Base-by-base conservation (phyloP, 2,329 filamentous ascomycete genomes). In the Lachnellula cervina region DNA sequence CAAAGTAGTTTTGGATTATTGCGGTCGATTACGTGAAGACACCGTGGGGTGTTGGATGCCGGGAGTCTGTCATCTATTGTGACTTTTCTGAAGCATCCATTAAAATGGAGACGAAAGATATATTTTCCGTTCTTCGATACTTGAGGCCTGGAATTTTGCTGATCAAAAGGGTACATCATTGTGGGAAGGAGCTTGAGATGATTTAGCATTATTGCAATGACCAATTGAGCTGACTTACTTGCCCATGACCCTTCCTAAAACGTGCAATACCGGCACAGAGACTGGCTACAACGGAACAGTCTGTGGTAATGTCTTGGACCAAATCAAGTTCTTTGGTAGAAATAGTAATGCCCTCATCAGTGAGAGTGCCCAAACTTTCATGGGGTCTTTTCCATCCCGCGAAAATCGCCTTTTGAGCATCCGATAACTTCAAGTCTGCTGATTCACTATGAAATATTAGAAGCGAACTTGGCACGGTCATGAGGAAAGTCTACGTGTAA, bases 241-340 rank as follows among this genome's bases (percentile, higher is more conserved):
- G 84, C 38, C 80, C 78, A 70, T 87, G 80, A 2, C 87, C 87
- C 17, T 84, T 84, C 59, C 86, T 80, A 8, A 86, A 79, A 60
- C 89, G 81, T 42, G 86, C 85, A 58, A 87, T 85, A 23, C 83
- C 86, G 25, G 92, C 91, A 69, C 92, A 97, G 5, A 99, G 79
- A 69, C 94, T 97, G 16, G 94, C 94, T 28, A 99, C 93, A 3
- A 99, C 93, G 1, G 94, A 97, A 69, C 94, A 99, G 70, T 99
- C 94, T 0, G 93, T 95, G 5, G 93, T 92, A 57, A 96, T 85
- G 71, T 99, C 94, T 72, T 99, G 94, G 2, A 97, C 91, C 7
- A 99, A 80, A 71, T 99, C 93, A 59, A 89, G 84, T 14, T 81
- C 78, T 8, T 77, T 73, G 6, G 73, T 72, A 16, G 80, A 76